These are phyloP conservation scores for Cladophialophora psammophila DNA, from an alignment of 2,329 filamentous ascomycete species.

Conservation along the genomic window DNA sequence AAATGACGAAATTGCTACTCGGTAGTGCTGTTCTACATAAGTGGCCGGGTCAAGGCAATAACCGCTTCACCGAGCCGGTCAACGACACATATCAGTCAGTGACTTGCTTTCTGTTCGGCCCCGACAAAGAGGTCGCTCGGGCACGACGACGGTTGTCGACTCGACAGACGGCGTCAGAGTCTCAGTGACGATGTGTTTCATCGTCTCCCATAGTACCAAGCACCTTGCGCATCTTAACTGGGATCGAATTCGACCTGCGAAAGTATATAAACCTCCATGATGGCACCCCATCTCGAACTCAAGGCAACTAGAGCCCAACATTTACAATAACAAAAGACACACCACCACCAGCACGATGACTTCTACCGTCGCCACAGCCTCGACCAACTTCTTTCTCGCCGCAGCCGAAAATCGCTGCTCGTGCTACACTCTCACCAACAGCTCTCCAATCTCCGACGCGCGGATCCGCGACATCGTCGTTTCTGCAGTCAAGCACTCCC, in stretches of 20 bases:
- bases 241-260: not conserved
- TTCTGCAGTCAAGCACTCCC: conserved; percentile 45
- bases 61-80: too few relatives aligned
- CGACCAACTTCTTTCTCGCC: conserved; percentile 2
- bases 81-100: too few relatives aligned
- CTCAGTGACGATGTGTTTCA: not conserved
- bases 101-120: not conserved
- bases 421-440: conserved; percentile 29
- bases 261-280: not conserved
- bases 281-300: not conserved
- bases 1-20: too few relatives aligned
- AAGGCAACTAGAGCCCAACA: not conserved
- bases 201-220: not conserved
- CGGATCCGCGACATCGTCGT: conserved; percentile 11
- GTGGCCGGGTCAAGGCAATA: too few relatives aligned
- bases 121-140: not conserved
- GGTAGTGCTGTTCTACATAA: too few relatives aligned
- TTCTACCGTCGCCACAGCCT: not conserved
- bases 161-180: not conserved
- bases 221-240: not conserved
- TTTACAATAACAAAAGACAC: not conserved
- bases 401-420: conserved; percentile 2
- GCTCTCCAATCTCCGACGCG: conserved; percentile 28
- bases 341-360: not conserved
- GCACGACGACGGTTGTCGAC: not conserved